phyloP scores from a whole-genome alignment of 345 rosid species.

The Stellera chamaejasme region DNA sequence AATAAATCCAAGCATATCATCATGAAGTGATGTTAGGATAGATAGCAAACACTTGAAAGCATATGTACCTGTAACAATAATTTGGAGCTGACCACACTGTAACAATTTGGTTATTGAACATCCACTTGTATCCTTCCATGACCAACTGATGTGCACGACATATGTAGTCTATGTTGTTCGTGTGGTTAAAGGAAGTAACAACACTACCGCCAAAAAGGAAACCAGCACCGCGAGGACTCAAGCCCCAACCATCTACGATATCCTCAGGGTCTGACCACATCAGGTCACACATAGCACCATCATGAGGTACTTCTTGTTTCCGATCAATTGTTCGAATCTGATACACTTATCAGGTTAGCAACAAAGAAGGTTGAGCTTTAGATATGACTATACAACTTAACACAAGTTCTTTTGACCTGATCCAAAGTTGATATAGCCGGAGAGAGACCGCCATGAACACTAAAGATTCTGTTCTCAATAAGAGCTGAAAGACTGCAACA shows the following conservation, averaged over 20 bases:
- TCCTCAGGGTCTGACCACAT: conserved; percentile 99
- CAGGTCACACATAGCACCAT: conserved; percentile 99
- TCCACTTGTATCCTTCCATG: conserved; percentile 98
- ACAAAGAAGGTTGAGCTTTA: conserved; percentile 4
- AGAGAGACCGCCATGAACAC: conserved; percentile 99
- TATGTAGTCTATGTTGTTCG: conserved; percentile 81
- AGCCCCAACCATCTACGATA: conserved; percentile 92
- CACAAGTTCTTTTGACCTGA: conserved; percentile 50
- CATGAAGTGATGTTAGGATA: conserved; percentile 5
- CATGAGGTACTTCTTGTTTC: conserved; percentile 99
- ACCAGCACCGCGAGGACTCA: conserved; percentile 99
- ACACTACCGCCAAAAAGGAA: conserved; percentile 88
- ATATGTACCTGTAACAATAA: conserved; percentile 85
- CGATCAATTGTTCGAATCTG: conserved; percentile 93
- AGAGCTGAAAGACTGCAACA: conserved; percentile 75
- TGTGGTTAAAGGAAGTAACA: conserved; percentile 74
- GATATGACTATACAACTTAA: conserved; percentile 12
- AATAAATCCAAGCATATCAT: conserved; percentile 14
- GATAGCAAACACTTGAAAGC: conserved; percentile 1
- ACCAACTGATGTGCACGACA: conserved; percentile 97
- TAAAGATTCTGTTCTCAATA: conserved; percentile 82
- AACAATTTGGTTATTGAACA: conserved; percentile 90
- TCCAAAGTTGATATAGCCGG: conserved; percentile 84
- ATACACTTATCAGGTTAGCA: conserved; percentile 13
- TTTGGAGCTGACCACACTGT: conserved; percentile 99